These are phyloP conservation scores for Fusarium sp. DNA, from an alignment of 2,329 filamentous ascomycete species.

Conservation along the genomic window DNA sequence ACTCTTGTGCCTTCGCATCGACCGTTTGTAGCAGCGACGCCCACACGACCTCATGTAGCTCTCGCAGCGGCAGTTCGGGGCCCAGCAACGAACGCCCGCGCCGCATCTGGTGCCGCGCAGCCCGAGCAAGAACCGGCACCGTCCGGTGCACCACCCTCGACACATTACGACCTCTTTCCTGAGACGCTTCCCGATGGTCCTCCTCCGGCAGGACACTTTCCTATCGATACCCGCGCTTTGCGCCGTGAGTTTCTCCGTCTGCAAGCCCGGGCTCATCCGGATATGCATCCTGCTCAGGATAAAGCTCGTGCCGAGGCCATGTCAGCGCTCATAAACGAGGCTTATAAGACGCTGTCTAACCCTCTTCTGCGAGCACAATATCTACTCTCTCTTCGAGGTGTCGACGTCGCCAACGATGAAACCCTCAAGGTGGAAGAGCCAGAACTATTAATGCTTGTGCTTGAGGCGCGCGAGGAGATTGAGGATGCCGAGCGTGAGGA, in stretches of 20 bases:
- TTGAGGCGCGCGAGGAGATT: conserved; percentile 82
- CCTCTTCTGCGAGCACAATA: conserved; percentile 91
- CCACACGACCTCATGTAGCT: conserved; percentile 10
- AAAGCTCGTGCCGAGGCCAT: conserved; percentile 76
- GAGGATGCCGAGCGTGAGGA: conserved; percentile 77
- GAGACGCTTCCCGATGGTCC: conserved; percentile 79
- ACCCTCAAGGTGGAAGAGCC: conserved; percentile 74
- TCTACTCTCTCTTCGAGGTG: conserved; percentile 77
- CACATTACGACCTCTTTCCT: conserved; percentile 92
- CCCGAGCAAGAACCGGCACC: conserved; percentile 10
- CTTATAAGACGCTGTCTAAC: conserved; percentile 84
- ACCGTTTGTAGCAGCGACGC: conserved; percentile 15
- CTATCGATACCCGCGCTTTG: conserved; percentile 75
- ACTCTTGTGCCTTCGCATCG: conserved; percentile 36
- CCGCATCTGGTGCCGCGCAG: conserved; percentile 30
- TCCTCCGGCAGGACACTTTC: conserved; percentile 81
- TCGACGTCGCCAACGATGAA: conserved; percentile 86
- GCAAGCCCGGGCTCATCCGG: conserved; percentile 82
- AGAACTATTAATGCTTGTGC: conserved; percentile 79
- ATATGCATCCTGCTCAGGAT: conserved; percentile 68
- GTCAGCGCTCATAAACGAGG: conserved; percentile 89
- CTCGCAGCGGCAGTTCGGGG: conserved; percentile 4
- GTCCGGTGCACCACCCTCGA: conserved; percentile 50
- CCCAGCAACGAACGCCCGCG: conserved; percentile 2
- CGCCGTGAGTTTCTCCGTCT: conserved; percentile 88